phyloP scores from a whole-genome alignment of 2,329 filamentous ascomycete species.

The Microcyclosporella mali region DNA sequence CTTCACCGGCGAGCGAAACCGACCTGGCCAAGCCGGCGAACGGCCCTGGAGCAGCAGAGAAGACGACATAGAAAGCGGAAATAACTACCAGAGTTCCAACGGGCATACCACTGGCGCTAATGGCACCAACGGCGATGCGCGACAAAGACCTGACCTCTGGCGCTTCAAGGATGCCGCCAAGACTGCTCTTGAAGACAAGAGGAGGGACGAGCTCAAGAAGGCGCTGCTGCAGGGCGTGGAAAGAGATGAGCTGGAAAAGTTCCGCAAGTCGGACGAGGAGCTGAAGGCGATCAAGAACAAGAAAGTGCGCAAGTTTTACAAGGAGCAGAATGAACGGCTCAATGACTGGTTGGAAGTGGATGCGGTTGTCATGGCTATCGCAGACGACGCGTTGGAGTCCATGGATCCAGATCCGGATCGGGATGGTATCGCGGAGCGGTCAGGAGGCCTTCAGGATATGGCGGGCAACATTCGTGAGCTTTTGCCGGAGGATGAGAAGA shows the following conservation, averaged over 20 bases:
- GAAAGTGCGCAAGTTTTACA: slow-evolving; percentile 49
- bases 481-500: slow-evolving; percentile 50
- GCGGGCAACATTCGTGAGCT: slow-evolving; percentile 50
- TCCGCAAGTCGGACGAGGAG: slow-evolving; percentile 48
- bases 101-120: slow-evolving; percentile 7
- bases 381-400: slow-evolving; percentile 55
- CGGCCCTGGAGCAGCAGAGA: slow-evolving; percentile 9
- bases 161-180: slow-evolving; percentile 46
- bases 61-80: slow-evolving; percentile 16
- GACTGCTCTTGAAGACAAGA: slow-evolving; percentile 41
- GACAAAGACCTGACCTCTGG: slow-evolving; percentile 28
- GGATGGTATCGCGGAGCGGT: slow-evolving; percentile 50
- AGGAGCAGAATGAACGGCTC: slow-evolving; percentile 48
- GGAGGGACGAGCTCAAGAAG: slow-evolving; percentile 44
- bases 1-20: slow-evolving; percentile 1
- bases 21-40: slow-evolving; percentile 1
- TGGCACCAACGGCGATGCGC: slow-evolving; percentile 19
- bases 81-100: slow-evolving; percentile 12
- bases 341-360: slow-evolving; percentile 57
- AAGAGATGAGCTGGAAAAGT: slow-evolving; percentile 43
- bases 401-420: slow-evolving; percentile 54
- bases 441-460: slow-evolving; percentile 45
- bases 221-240: slow-evolving; percentile 44
- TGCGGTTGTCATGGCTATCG: slow-evolving; percentile 49
- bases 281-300: slow-evolving; percentile 50